phyloP scores from a whole-genome alignment of 371 early-diverging fungal genomes.

The Thermomucor indicae-seudaticae region DNA sequence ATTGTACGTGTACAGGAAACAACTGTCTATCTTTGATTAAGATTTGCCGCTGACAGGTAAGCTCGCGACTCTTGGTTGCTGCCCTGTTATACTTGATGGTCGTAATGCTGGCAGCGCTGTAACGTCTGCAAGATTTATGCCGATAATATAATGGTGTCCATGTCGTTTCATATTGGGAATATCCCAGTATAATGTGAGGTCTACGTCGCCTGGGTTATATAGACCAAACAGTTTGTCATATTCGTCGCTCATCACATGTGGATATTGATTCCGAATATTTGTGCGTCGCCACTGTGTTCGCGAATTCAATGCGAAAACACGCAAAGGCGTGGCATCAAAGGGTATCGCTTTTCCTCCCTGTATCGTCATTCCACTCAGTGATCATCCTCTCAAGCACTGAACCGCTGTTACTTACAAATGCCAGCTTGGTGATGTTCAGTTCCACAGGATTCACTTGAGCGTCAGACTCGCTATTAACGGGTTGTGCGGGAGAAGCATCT shows the following conservation, averaged over 20 bases:
- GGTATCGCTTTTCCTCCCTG: conserved; percentile 37
- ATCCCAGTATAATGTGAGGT: conserved; percentile 85
- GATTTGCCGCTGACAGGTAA: no score
- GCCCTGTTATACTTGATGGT: no score
- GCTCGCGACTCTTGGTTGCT: no score
- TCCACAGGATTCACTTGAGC: conserved; percentile 30
- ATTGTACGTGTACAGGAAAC: no score
- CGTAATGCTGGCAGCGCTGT: background rate
- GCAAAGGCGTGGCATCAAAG: conserved; percentile 49
- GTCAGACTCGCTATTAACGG: conserved; percentile 9
- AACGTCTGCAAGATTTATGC: conserved; percentile 66
- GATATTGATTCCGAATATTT: conserved; percentile 58
- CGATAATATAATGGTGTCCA: conserved; percentile 88
- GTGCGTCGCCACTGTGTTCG: conserved; percentile 71
- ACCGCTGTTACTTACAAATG: conserved; percentile 39
- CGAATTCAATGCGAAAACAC: conserved; percentile 62
- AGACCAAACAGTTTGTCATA: conserved; percentile 63
- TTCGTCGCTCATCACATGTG: conserved; percentile 48
- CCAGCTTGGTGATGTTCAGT: conserved; percentile 32
- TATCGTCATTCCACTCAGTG: no score
- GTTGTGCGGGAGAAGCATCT: background rate
- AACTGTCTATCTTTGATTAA: no score
- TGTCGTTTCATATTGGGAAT: conserved; percentile 50
- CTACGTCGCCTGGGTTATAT: conserved; percentile 81
- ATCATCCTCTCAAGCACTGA: background rate